Percentiles rank a stretch among this genome's conserved stretches.
These are phyloP conservation scores for Aspergillus homomorphus DNA, from an alignment of 495 filamentous ascomycete species.

Conservation along the genomic window DNA sequence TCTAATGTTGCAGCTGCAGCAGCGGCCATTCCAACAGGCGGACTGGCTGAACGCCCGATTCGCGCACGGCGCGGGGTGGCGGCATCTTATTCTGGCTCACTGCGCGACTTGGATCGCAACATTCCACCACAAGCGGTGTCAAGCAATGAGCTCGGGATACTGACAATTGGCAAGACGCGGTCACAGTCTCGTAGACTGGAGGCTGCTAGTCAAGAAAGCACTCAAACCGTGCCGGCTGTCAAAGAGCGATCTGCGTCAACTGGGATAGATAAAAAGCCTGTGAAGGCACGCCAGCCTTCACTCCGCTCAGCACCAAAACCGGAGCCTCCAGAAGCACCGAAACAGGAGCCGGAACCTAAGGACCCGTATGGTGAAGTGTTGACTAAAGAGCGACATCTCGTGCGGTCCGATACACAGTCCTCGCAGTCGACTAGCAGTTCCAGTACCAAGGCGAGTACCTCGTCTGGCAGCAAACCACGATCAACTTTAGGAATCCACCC, in stretches of 20 bases:
- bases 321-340: slow-evolving; percentile 3
- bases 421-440: slow-evolving; percentile 25
- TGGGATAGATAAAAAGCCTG: slow-evolving; percentile 21
- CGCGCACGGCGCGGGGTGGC: slow-evolving; percentile 38
- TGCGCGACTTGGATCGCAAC: slow-evolving; percentile 31
- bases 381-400: slow-evolving; percentile 6
- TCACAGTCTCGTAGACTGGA: slow-evolving; percentile 45
- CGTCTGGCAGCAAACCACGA: slow-evolving; percentile 31
- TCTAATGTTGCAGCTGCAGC: slow-evolving; percentile 3
- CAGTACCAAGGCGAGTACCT: slow-evolving; percentile 31
- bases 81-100: slow-evolving; percentile 34
- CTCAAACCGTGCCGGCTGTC: slow-evolving; percentile 7
- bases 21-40: slow-evolving; percentile 22
- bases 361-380: slow-evolving; percentile 3
- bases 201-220: slow-evolving; percentile 28
- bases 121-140: slow-evolving; percentile 27
- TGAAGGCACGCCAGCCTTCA: slow-evolving; percentile 10
- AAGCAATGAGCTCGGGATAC: slow-evolving; percentile 29
- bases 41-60: slow-evolving; percentile 44
- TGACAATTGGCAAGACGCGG: slow-evolving; percentile 46
- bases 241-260: slow-evolving; percentile 28
- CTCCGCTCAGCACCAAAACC: slow-evolving; percentile 9
- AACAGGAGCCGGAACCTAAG: slow-evolving; percentile 7
- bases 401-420: slow-evolving; percentile 13
- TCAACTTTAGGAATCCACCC: slow-evolving; percentile 41